Evolutionary conservation across 768 basidiomycete genomes (phyloP).

Genomic region (Boletus reticulatus): DNA sequence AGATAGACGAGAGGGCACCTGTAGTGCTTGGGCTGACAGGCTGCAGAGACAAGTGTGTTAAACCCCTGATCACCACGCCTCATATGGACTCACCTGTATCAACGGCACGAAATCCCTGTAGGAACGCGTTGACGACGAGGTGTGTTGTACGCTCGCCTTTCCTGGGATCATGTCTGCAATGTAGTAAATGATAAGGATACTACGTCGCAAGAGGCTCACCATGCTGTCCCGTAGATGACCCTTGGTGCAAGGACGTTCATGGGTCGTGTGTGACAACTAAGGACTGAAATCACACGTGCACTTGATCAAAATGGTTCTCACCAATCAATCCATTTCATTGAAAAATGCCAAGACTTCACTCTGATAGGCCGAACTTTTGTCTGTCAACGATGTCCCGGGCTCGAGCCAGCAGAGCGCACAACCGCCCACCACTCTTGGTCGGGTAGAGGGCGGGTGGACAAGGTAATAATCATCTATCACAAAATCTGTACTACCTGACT

Average conservation of each 20-base stretch:
- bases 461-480: too few species aligned
- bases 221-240: slow-evolving; percentile 63
- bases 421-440: too few species aligned
- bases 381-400: too few species aligned
- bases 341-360: too few species aligned
- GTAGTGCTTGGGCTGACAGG: slow-evolving; percentile 74
- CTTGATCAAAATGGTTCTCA: neutral
- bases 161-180: slow-evolving; percentile 40
- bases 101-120: slow-evolving; percentile 76
- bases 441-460: too few species aligned
- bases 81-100: slow-evolving; percentile 65
- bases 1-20: slow-evolving; percentile 36
- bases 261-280: slow-evolving; percentile 2
- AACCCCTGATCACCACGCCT: slow-evolving; percentile 11
- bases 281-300: slow-evolving; percentile 15
- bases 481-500: too few species aligned
- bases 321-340: neutral
- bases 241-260: slow-evolving; percentile 38
- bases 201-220: slow-evolving; percentile 35
- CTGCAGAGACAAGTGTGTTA: slow-evolving; percentile 29
- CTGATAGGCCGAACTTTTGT: too few species aligned
- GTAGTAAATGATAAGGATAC: neutral
- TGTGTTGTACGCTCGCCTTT: slow-evolving; percentile 70
- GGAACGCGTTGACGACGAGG: slow-evolving; percentile 69
- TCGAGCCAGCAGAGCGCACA: too few species aligned